Evolutionary conservation across 192 early-diverging fungal genomes (phyloP), one percentile per base, ranked within the genome.

Genomic region (Pilaira anomala): DNA sequence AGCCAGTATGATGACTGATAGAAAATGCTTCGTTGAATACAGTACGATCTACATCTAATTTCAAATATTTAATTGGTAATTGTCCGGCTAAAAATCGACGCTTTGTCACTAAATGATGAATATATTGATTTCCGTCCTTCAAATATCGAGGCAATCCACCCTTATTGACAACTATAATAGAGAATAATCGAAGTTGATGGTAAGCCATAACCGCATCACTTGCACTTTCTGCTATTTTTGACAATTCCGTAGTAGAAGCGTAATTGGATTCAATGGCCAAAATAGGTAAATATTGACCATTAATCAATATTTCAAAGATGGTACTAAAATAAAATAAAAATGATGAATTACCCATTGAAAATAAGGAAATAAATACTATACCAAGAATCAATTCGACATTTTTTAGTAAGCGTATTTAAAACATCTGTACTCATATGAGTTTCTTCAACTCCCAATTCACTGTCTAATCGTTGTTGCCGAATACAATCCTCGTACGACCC

Each of bases 401-500:
- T 46, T n/a, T 49, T 53, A 18, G 55, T 19, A 13, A 80, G 41
- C 3, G 74, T 76, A 21, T 78, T 66, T 14, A 76, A 24, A 41
- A 82, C 30, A 44, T 78, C 76, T 19, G 42, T 49, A 1, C 67
- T 21, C 48, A 76, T 71, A 40, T 76, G 63, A n/a, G 55, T 42
- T 19, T 80, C 77, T n/a, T 66, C 67, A 3, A 62, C n/a, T 3
- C 63, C 67, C 21, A 52, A 36, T 3, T 30, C 25, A 5, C 41
- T 50, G 16, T 63, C 67, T 8, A 68, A 13, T 39, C 49, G 30
- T 26, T 71, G 77, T 56, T 85, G 83, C 25, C 86, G 79, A 30
- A 93, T 82, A 41, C 90, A 76, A 44, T 93, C 90, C 69, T 91
- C 84, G 39, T 86, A 86, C 30, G 87, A 71, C 22, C 91, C 91